A percentile compares a stretch with the other conserved stretches of the same genome.
phyloP scores from a whole-genome alignment of 768 basidiomycete species.

The Kwoniella shandongensis region DNA sequence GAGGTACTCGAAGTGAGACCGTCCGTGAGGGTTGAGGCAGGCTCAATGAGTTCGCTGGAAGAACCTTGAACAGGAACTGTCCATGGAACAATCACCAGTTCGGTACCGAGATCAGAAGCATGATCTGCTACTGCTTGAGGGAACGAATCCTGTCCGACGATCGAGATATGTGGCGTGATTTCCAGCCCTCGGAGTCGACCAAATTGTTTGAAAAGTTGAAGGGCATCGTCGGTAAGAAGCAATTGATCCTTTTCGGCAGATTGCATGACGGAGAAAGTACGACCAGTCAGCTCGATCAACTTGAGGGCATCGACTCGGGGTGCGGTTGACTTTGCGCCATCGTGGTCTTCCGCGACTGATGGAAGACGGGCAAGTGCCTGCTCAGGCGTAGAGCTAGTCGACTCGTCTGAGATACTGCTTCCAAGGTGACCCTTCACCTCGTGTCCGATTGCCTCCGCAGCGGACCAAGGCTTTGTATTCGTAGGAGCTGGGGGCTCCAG shows the following conservation, averaged over 20 bases:
- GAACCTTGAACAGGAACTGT: constrained; percentile 45
- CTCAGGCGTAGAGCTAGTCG: constrained; percentile 26
- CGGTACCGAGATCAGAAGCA: constrained; percentile 61
- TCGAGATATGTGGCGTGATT: constrained; percentile 68
- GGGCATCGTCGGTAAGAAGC: constrained; percentile 62
- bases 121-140: constrained; percentile 66
- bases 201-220: constrained; percentile 56
- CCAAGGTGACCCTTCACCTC: constrained; percentile 14
- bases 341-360: constrained; percentile 2
- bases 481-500: constrained; percentile 58
- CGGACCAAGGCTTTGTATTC: constrained; percentile 7
- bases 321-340: not conserved
- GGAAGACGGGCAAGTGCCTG: constrained; percentile 23
- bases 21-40: constrained; percentile 17
- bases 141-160: constrained; percentile 76
- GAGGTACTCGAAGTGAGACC: not conserved
- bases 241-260: constrained; percentile 62
- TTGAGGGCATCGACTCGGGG: constrained; percentile 71
- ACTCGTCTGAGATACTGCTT: constrained; percentile 29
- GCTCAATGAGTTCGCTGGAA: constrained; percentile 30
- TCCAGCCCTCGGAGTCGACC: constrained; percentile 56
- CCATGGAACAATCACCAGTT: constrained; percentile 88
- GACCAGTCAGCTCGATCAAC: constrained; percentile 81
- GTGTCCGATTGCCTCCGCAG: constrained; percentile 6
- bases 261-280: constrained; percentile 82